These are phyloP conservation scores for Alternaria burnsii DNA, from an alignment of 2,329 filamentous ascomycete genomes.

Conservation along the genomic window DNA sequence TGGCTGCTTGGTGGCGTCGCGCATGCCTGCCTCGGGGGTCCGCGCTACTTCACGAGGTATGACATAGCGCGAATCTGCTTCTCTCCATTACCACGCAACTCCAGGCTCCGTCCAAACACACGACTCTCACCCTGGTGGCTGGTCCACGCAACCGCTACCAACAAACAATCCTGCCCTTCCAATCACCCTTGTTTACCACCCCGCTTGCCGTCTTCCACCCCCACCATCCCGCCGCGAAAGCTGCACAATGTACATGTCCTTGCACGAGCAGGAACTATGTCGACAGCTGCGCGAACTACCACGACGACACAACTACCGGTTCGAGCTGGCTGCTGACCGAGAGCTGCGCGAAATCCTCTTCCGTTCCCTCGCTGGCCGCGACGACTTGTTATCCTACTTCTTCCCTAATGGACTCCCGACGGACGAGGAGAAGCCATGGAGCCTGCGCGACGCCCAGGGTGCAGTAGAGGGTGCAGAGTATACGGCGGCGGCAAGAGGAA, in stretches of 20 bases:
- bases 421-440: constrained; percentile 69
- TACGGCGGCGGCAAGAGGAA: constrained; percentile 87
- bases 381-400: constrained; percentile 78
- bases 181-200: background rate
- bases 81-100: constrained; percentile 14
- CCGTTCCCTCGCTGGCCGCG: constrained; percentile 80
- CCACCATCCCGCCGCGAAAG: constrained; percentile 24
- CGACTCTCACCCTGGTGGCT: constrained; percentile 21
- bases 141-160: constrained; percentile 24
- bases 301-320: constrained; percentile 75
- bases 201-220: constrained; percentile 4
- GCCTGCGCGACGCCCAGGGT: constrained; percentile 85
- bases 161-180: background rate
- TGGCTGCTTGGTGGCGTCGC: constrained; percentile 11
- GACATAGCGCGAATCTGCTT: constrained; percentile 24
- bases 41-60: constrained; percentile 18
- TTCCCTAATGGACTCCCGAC: constrained; percentile 78
- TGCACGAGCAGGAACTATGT: constrained; percentile 81
- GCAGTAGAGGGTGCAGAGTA: constrained; percentile 96
- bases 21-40: constrained; percentile 18
- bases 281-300: constrained; percentile 83
- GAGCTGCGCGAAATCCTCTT: constrained; percentile 84
- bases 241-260: constrained; percentile 56
- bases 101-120: constrained; percentile 5
- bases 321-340: constrained; percentile 73